Evolutionary conservation across 331 rosid genomes (phyloP).

Genomic region (Cydonia oblonga): DNA sequence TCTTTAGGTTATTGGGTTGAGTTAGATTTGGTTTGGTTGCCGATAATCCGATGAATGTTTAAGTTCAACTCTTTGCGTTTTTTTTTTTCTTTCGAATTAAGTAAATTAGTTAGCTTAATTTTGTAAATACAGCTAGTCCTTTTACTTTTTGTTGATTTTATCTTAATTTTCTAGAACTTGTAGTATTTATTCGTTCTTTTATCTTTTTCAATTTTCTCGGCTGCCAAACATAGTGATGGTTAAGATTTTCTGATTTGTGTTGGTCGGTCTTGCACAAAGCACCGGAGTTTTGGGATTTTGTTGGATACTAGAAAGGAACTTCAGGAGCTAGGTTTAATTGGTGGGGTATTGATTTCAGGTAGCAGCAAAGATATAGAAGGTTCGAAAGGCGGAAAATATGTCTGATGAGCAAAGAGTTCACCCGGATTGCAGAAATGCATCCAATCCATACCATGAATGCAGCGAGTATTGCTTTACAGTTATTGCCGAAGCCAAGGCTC

Average conservation of each 20-base stretch:
- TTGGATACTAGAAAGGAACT: background rate
- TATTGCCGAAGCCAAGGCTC: constrained; percentile 59
- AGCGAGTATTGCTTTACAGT: constrained; percentile 70
- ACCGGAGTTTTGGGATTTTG: background rate
- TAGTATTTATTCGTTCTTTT: background rate
- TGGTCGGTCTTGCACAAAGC: background rate
- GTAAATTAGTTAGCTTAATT: too few relatives aligned
- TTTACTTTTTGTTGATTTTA: too few relatives aligned
- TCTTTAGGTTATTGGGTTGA: background rate
- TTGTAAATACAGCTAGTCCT: too few relatives aligned
- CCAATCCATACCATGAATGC: constrained; percentile 80
- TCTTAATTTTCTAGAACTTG: background rate
- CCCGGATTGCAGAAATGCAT: constrained; percentile 85
- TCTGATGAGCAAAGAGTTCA: constrained; percentile 67
- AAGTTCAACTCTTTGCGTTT: too few relatives aligned
- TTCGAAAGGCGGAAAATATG: constrained; percentile 8
- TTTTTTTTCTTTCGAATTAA: too few relatives aligned
- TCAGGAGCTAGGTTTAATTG: background rate
- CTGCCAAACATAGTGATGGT: background rate
- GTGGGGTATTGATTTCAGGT: background rate
- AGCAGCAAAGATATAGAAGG: background rate
- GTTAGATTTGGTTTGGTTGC: background rate
- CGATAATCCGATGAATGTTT: background rate
- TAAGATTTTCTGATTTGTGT: background rate
- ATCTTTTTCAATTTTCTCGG: background rate